Evolutionary conservation across 2,329 filamentous ascomycete genomes (phyloP).

Genomic region (Akanthomyces dipterigenus): DNA sequence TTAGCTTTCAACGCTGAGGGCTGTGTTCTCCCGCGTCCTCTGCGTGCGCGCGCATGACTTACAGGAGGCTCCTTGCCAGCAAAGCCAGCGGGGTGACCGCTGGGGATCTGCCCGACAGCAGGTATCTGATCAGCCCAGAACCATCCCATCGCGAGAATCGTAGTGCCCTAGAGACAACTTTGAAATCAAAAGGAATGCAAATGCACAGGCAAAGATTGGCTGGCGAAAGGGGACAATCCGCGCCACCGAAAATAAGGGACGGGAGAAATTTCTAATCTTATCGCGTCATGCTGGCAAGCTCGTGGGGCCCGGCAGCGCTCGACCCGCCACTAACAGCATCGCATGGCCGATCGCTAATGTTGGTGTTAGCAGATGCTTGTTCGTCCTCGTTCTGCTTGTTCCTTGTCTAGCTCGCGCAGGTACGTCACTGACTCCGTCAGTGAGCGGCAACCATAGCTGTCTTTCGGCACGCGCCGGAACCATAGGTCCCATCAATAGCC

Average conservation of each 20-base stretch:
- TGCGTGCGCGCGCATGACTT: slow-evolving; percentile 13
- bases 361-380: not conserved
- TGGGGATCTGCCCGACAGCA: slow-evolving; percentile 26
- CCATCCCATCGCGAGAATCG: slow-evolving; percentile 47
- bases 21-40: no score
- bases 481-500: not conserved
- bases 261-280: slow-evolving; percentile 16
- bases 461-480: slow-evolving; percentile 6
- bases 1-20: not conserved
- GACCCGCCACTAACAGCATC: not conserved
- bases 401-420: not conserved
- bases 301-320: slow-evolving; percentile 4
- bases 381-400: not conserved
- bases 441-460: not conserved
- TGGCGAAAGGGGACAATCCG: slow-evolving; percentile 1
- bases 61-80: slow-evolving; percentile 28
- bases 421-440: not conserved
- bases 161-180: not conserved
- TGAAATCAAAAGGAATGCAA: not conserved
- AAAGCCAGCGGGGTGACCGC: slow-evolving; percentile 25
- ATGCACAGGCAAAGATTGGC: slow-evolving; percentile 10
- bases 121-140: slow-evolving; percentile 52
- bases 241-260: not conserved
- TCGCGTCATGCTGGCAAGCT: slow-evolving; percentile 10
- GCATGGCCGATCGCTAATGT: not conserved